phyloP scores from a whole-genome alignment of 768 basidiomycete genomes.

The Kockovaella imperatae region DNA sequence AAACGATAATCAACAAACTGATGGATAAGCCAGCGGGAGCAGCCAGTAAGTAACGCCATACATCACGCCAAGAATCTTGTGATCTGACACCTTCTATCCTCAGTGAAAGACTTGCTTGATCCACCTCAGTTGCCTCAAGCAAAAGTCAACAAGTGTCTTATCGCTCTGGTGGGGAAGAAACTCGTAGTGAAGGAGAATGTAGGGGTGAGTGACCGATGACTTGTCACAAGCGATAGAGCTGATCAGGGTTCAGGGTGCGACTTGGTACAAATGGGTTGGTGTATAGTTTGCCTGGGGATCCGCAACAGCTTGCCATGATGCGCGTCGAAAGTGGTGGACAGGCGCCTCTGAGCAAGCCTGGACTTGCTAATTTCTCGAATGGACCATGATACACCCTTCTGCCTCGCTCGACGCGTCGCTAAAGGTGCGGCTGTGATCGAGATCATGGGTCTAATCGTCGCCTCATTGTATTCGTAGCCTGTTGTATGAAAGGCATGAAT shows the following conservation, averaged over 20 bases:
- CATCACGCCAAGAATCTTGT: not conserved
- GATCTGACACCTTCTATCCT: not conserved
- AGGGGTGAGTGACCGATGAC: slow-evolving; percentile 24
- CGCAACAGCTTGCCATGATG: not conserved
- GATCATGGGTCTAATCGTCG: too few relatives aligned
- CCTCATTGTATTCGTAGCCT: too few relatives aligned
- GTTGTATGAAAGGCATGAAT: too few relatives aligned
- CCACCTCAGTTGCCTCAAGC: slow-evolving; percentile 81
- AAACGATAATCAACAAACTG: slow-evolving; percentile 67
- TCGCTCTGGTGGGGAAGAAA: slow-evolving; percentile 80
- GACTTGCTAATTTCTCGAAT: too few relatives aligned
- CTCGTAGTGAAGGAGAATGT: slow-evolving; percentile 57
- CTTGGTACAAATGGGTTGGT: slow-evolving; percentile 30
- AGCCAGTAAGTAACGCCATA: slow-evolving; percentile 10
- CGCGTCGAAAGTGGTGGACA: too few relatives aligned
- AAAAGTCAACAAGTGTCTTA: slow-evolving; percentile 84
- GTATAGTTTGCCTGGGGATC: not conserved
- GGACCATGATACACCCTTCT: too few relatives aligned
- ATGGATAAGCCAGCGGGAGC: slow-evolving; percentile 61
- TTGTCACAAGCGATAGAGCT: not conserved
- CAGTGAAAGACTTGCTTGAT: slow-evolving; percentile 68
- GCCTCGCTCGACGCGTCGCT: too few relatives aligned
- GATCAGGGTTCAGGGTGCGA: slow-evolving; percentile 11
- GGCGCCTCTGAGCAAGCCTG: too few relatives aligned
- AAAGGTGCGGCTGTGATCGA: too few relatives aligned